Base-by-base conservation (phyloP, 768 basidiomycete genomes). In the Hebeloma cylindrosporum region DNA sequence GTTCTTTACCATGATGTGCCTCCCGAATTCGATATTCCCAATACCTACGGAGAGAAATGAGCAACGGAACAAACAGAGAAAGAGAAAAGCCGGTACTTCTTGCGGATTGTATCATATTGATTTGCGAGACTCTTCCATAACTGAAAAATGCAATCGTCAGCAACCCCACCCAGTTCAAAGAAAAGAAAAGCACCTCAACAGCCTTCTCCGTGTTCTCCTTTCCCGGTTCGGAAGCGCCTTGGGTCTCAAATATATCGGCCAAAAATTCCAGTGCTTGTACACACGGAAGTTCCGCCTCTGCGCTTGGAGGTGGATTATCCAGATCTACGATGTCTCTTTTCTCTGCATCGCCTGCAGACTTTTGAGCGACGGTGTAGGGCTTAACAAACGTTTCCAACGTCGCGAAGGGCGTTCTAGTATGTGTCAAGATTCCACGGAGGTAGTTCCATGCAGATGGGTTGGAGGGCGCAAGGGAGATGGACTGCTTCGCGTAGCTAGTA, bases 361-460 rank as follows among this genome's bases (percentile, higher is more conserved):
- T 32, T 18, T 64, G 54, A 4, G 67, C 60, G 3, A 66, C 59
- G 1, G 83, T 77, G 63, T 91, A 93, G 1, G 80, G 80, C 13
- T 68, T 58, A 14, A 88, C 83, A 50, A 93, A 92, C 1, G 75
- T 60, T 17, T 67, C 57, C 31, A 87, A 60, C 4, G 63, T 64
- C 1, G 79, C 67, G 56, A 83, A 82, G 0, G 89, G 80, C 11
- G 74, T 72, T 9, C 71, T 61, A 41, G 78, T 77, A 54, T 77
- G 69, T 25, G 84, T 77, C 16, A 95, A 75, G n/a, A 87, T 60
- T 5, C 89, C 96, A 48, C 95, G 81, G 7, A 98, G 77, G 64
- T 96, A 99, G 64, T 96, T 96, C 96, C 96, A 99, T 0, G 92
- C 88, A 0, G 93, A 95, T 0, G 84, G 78, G 55, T 99, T 99